Percentiles rank a stretch among this genome's conserved stretches.
phyloP scores from a whole-genome alignment of 1,284 basidiomycete species.

The Austroboletus novae-zelandiae region DNA sequence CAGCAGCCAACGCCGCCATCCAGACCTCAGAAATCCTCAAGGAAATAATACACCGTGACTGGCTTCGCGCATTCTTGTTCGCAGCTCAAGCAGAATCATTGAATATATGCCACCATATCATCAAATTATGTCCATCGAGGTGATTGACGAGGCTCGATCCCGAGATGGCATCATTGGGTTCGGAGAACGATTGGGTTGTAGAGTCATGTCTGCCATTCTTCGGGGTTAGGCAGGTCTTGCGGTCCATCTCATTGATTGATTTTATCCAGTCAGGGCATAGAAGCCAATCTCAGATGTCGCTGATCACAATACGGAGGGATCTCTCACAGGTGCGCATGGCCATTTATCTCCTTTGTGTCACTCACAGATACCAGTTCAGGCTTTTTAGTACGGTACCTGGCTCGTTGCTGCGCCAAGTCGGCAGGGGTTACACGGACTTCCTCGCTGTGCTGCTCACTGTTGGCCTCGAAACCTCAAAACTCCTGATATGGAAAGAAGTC shows the following conservation, averaged over 20 bases:
- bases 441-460: conserved; percentile 92
- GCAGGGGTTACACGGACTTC: conserved; percentile 95
- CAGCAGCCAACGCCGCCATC: conserved; percentile 71
- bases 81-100: conserved; percentile 77
- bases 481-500: conserved; percentile 99
- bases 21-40: conserved; percentile 60
- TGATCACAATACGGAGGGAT: conserved; percentile 45
- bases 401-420: conserved; percentile 89
- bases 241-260: neutral
- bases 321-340: conserved; percentile 67
- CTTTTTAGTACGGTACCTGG: conserved; percentile 96
- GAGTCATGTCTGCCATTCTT: conserved; percentile 87
- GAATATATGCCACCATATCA: conserved; percentile 12
- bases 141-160: conserved; percentile 94
- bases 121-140: conserved; percentile 45
- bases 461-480: conserved; percentile 83
- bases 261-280: conserved; percentile 66
- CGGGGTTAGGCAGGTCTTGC: conserved; percentile 66
- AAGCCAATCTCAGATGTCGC: conserved; percentile 66
- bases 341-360: neutral
- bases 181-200: conserved; percentile 89
- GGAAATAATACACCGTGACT: conserved; percentile 83
- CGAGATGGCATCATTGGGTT: conserved; percentile 94
- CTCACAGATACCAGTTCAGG: conserved; percentile 42
- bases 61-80: conserved; percentile 80